Evolutionary conservation across 2,329 filamentous ascomycete species (phyloP).

Genomic region (Fusarium clavum): DNA sequence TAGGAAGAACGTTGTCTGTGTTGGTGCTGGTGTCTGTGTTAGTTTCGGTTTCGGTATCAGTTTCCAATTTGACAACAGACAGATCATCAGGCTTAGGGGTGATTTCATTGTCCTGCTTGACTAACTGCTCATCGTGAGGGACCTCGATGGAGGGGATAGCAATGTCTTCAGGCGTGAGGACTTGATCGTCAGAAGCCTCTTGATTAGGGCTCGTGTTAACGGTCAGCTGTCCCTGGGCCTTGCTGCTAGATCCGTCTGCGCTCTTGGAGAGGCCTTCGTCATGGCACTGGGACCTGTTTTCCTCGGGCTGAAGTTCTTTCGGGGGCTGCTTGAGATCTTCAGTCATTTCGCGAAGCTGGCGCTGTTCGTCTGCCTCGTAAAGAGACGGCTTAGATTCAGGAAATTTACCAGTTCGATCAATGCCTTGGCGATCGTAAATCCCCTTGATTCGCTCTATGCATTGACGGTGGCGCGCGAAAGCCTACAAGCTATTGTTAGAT

Average conservation of each 20-base stretch:
- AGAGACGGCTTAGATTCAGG: neutral
- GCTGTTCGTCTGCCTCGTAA: neutral
- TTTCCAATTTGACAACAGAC: neutral
- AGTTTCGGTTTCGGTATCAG: neutral
- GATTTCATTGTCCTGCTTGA: neutral
- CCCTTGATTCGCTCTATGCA: neutral
- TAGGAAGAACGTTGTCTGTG: neutral
- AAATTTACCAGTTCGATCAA: neutral
- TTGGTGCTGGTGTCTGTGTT: neutral
- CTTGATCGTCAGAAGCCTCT: neutral
- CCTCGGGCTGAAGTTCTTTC: neutral
- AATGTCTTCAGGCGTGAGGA: neutral
- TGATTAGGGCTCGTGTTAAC: neutral
- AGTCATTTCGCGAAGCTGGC: neutral
- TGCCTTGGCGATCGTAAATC: neutral
- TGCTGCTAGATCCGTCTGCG: neutral
- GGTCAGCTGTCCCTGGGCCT: neutral
- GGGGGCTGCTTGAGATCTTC: conserved; percentile 2
- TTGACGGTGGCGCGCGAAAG: neutral
- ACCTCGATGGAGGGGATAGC: neutral
- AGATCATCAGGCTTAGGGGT: neutral
- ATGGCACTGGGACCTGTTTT: neutral
- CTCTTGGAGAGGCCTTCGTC: neutral
- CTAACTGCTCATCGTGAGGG: neutral
- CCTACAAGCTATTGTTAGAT: conserved; percentile 8